These are phyloP conservation scores for Clathrus columnatus DNA, from an alignment of 768 basidiomycete species.

Conservation along the genomic window DNA sequence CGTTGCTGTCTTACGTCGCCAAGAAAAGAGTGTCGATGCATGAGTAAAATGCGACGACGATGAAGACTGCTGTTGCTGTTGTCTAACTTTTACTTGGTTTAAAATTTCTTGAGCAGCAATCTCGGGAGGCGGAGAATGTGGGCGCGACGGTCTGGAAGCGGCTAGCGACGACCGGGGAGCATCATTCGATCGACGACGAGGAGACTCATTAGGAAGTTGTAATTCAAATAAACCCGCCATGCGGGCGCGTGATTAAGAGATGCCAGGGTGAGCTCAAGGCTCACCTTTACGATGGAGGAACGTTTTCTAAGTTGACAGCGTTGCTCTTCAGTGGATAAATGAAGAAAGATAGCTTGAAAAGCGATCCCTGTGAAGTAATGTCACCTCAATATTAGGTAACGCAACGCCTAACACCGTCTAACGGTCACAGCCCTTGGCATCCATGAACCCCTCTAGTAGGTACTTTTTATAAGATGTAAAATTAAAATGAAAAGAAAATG, in stretches of 20 bases:
- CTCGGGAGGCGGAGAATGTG: constrained; percentile 1
- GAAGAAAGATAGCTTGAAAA: background rate
- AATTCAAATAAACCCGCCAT: constrained; percentile 11
- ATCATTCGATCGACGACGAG: background rate
- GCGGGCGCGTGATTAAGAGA: background rate
- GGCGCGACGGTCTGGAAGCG: background rate
- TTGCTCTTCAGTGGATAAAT: background rate
- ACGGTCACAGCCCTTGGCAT: no score
- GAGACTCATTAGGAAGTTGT: constrained; percentile 5
- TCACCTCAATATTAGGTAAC: no score
- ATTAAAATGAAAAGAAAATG: no score
- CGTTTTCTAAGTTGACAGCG: background rate
- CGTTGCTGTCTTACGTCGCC: constrained; percentile 1
- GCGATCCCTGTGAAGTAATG: no score
- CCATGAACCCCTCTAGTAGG: no score
- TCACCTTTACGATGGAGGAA: no score
- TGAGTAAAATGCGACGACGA: background rate
- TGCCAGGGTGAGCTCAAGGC: background rate
- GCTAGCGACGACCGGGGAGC: background rate
- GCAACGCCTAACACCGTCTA: no score
- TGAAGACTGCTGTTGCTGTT: background rate
- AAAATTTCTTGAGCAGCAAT: constrained; percentile 5
- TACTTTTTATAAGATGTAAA: no score
- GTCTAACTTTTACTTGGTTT: constrained; percentile 5
- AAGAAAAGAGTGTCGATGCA: constrained; percentile 2